Evolutionary conservation across 2,329 filamentous ascomycete genomes (phyloP).

Genomic region (Chrysosporium queenslandicum): DNA sequence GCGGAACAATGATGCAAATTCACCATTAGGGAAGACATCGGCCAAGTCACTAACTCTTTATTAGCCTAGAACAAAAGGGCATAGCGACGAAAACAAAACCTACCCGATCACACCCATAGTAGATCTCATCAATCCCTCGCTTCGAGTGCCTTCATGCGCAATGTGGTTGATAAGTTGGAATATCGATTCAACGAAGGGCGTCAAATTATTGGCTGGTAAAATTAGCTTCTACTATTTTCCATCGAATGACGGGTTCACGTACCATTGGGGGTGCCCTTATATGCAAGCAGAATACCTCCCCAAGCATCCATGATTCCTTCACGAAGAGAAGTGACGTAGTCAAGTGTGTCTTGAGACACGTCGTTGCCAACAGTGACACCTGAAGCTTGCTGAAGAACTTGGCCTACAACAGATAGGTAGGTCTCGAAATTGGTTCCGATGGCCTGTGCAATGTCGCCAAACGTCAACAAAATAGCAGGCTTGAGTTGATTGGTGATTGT

Average conservation of each 20-base stretch:
- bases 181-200: conserved; percentile 71
- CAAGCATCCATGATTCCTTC: conserved; percentile 99
- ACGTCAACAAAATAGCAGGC: conserved; percentile 94
- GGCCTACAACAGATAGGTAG: conserved; percentile 83
- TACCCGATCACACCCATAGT: conserved; percentile 96
- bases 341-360: conserved; percentile 85
- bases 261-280: conserved; percentile 57
- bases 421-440: conserved; percentile 88
- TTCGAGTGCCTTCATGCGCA: conserved; percentile 72
- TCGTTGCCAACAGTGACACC: conserved; percentile 69
- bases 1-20: conserved; percentile 75
- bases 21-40: conserved; percentile 83
- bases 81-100: conserved; percentile 38
- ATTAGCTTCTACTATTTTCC: neutral
- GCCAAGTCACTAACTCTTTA: conserved; percentile 65
- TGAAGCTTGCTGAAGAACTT: conserved; percentile 87
- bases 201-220: conserved; percentile 54
- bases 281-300: conserved; percentile 90
- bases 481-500: conserved; percentile 93
- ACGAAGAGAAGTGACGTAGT: conserved; percentile 87
- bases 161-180: conserved; percentile 78
- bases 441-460: conserved; percentile 92
- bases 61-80: neutral
- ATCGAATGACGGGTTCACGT: conserved; percentile 14
- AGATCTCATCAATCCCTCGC: conserved; percentile 83